These are phyloP conservation scores for Crataegus laevigata DNA, from an alignment of 306 rosid species.

Conservation along the genomic window DNA sequence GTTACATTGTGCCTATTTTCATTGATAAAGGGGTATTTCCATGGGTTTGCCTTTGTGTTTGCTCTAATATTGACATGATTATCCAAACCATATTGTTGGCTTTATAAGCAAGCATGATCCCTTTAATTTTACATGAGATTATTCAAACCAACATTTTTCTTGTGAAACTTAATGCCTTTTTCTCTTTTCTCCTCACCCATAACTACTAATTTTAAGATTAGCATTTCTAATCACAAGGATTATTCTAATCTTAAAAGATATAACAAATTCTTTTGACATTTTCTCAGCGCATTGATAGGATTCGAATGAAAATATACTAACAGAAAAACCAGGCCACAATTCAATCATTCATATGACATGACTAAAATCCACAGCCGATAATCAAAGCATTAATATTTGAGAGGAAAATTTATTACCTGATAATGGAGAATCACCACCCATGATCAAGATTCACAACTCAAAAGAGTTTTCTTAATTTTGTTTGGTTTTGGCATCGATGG, in stretches of 20 bases:
- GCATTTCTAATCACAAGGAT: not conserved
- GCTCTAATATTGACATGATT: not conserved
- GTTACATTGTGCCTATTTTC: too few relatives aligned
- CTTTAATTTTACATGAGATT: not conserved
- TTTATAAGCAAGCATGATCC: not conserved
- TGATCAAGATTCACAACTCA: not conserved
- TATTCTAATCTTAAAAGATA: not conserved
- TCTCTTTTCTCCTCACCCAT: not conserved
- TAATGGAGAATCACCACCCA: slow-evolving; percentile 10
- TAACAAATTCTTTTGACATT: not conserved
- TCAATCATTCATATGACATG: not conserved
- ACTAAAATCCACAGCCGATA: not conserved
- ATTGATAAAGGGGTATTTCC: too few relatives aligned
- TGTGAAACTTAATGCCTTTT: not conserved
- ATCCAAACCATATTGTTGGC: not conserved
- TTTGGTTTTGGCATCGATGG: not conserved
- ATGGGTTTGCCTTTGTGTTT: not conserved
- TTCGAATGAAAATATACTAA: not conserved
- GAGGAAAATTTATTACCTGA: not conserved
- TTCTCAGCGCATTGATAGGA: not conserved
- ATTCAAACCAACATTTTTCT: not conserved
- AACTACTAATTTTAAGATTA: not conserved
- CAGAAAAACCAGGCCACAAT: not conserved
- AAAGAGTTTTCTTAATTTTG: not conserved
- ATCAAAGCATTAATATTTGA: not conserved